These are phyloP conservation scores for Samsoniella hepiali DNA, from an alignment of 2,329 filamentous ascomycete species.

Conservation along the genomic window DNA sequence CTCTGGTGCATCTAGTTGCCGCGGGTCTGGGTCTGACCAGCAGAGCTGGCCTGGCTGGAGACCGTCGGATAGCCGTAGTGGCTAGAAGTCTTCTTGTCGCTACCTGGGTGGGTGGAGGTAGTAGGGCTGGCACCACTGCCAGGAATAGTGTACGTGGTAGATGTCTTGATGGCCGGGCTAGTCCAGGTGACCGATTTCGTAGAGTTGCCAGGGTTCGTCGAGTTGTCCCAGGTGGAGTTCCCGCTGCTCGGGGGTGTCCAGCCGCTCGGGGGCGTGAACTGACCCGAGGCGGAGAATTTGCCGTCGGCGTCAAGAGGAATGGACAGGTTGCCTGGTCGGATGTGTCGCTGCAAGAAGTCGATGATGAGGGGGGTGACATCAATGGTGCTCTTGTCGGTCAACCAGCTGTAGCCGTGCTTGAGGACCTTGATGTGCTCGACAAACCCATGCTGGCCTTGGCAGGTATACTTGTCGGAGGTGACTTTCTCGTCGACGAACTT, in stretches of 20 bases:
- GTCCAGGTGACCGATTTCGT: neutral
- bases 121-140: neutral
- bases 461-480: slow-evolving; percentile 1
- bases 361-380: neutral
- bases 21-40: neutral
- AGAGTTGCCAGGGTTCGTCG: neutral
- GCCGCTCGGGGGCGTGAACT: neutral
- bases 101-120: neutral
- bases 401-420: neutral
- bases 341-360: neutral
- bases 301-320: neutral
- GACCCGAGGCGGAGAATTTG: neutral
- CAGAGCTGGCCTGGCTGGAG: neutral
- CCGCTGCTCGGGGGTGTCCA: too few species aligned
- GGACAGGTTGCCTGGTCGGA: neutral
- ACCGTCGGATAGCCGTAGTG: neutral
- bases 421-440: neutral
- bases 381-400: neutral
- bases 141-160: neutral
- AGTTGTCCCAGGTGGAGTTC: neutral
- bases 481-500: neutral
- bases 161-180: neutral
- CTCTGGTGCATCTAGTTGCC: neutral
- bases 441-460: neutral
- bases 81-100: neutral